phyloP scores from a whole-genome alignment of 257 asterid genomes.

The Linderniella brevidens region DNA sequence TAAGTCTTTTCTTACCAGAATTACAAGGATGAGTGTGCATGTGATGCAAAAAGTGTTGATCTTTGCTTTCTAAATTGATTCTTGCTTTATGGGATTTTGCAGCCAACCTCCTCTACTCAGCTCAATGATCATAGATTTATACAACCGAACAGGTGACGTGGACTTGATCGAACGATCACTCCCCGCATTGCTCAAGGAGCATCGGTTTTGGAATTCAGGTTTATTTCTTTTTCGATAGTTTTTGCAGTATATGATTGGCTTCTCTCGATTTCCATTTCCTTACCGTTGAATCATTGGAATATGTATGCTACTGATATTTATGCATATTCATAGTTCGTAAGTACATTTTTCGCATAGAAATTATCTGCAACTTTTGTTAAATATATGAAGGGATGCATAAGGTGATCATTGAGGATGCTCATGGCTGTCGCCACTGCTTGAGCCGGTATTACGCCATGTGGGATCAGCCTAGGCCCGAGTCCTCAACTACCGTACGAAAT shows the following conservation, averaged over 20 bases:
- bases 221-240: not conserved
- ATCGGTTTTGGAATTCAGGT: slow-evolving; percentile 83
- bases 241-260: not conserved
- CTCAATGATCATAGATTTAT: slow-evolving; percentile 66
- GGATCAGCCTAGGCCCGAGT: slow-evolving; percentile 89
- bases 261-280: not conserved
- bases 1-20: not conserved
- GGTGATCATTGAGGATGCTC: slow-evolving; percentile 48
- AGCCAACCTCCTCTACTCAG: slow-evolving; percentile 88
- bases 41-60: not conserved
- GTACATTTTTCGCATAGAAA: too few species aligned
- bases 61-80: not conserved
- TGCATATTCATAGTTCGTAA: too few species aligned
- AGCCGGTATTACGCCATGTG: slow-evolving; percentile 80
- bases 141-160: slow-evolving; percentile 37
- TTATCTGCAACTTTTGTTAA: not conserved
- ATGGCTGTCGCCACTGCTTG: slow-evolving; percentile 41
- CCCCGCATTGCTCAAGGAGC: slow-evolving; percentile 65
- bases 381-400: slow-evolving; percentile 44
- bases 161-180: slow-evolving; percentile 38
- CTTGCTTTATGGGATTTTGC: slow-evolving; percentile 10
- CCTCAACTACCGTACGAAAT: slow-evolving; percentile 43
- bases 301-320: too few species aligned
- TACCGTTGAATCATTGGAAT: too few species aligned
- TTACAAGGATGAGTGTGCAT: not conserved